These are phyloP conservation scores for Tetrapisispora phaffii DNA, from an alignment of 805 yeast genomes.

Conservation along the genomic window DNA sequence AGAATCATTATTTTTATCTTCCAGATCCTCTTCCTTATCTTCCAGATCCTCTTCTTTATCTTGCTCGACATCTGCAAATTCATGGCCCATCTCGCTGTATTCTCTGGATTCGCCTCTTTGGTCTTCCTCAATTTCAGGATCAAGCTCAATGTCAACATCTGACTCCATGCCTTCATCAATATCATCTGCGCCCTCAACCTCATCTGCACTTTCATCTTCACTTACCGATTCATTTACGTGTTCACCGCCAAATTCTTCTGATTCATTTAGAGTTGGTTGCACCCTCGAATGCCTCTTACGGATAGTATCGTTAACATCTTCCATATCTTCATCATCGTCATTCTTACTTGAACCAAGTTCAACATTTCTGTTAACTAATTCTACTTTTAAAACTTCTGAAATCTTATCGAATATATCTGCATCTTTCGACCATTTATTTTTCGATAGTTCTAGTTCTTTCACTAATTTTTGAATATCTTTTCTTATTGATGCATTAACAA, in stretches of 20 bases:
- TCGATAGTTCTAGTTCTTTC: slow-evolving; percentile 16
- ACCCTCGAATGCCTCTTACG: neutral
- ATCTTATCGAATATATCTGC: slow-evolving; percentile 23
- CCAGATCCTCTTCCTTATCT: slow-evolving; percentile 31
- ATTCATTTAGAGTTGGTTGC: neutral
- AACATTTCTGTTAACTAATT: slow-evolving; percentile 16
- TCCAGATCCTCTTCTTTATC: slow-evolving; percentile 31
- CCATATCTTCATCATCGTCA: slow-evolving; percentile 8
- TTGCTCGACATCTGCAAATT: slow-evolving; percentile 35
- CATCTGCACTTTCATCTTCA: neutral
- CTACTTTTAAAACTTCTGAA: slow-evolving; percentile 19
- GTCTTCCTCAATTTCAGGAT: neutral
- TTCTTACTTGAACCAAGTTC: slow-evolving; percentile 8
- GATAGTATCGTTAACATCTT: slow-evolving; percentile 6
- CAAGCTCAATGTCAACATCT: neutral
- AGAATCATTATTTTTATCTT: slow-evolving; percentile 39
- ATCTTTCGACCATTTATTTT: slow-evolving; percentile 25
- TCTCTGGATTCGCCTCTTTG: slow-evolving; percentile 31
- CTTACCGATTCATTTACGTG: neutral
- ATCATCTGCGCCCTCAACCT: slow-evolving; percentile 2
- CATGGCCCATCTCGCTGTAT: slow-evolving; percentile 37
- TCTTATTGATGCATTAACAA: slow-evolving; percentile 18
- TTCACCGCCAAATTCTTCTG: neutral
- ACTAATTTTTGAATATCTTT: slow-evolving; percentile 17
- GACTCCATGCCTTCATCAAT: slow-evolving; percentile 4